Evolutionary conservation across 1,284 basidiomycete genomes (phyloP).

Genomic region (Ustanciosporium gigantosporum): DNA sequence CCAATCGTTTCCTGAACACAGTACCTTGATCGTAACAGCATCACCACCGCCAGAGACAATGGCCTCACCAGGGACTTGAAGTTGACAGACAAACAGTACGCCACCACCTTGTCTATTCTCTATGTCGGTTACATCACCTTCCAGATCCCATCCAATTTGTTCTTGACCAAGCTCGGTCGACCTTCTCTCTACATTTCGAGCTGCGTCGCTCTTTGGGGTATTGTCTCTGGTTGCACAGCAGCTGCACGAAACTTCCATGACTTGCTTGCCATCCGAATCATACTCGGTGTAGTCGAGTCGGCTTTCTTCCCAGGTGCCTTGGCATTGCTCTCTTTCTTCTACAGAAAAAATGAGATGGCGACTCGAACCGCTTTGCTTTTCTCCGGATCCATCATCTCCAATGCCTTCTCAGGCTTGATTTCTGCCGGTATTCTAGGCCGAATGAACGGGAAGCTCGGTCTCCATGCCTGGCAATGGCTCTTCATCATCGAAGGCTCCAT

Average conservation of each 20-base stretch:
- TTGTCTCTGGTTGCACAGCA: conserved; percentile 46
- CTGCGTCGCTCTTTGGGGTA: conserved; percentile 45
- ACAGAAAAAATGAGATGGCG: conserved; percentile 60
- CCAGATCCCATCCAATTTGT: conserved; percentile 70
- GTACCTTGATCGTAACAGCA: conserved; percentile 18
- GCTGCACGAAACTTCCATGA: conserved; percentile 52
- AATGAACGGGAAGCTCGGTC: conserved; percentile 24
- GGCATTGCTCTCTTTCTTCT: conserved; percentile 59
- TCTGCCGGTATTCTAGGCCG: conserved; percentile 33
- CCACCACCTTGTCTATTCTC: conserved; percentile 72
- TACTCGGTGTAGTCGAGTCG: conserved; percentile 57
- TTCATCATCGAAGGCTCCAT: conserved; percentile 48
- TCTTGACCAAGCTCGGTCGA: conserved; percentile 54
- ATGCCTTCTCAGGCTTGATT: conserved; percentile 52
- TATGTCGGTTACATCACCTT: conserved; percentile 79
- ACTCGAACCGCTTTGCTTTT: conserved; percentile 59
- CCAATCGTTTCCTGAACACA: no score
- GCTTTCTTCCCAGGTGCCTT: conserved; percentile 55
- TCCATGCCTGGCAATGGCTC: conserved; percentile 48
- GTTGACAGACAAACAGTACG: conserved; percentile 40
- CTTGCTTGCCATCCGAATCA: conserved; percentile 54
- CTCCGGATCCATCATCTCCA: conserved; percentile 45
- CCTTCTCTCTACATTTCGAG: conserved; percentile 53
- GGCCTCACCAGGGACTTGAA: conserved; percentile 49
- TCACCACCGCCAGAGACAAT: conserved; percentile 31